Percentiles rank a stretch among this genome's conserved stretches.
Conservation (phyloP, 1,139 yeast genomes). For the Debaryomycetaceae sp. region DNA sequence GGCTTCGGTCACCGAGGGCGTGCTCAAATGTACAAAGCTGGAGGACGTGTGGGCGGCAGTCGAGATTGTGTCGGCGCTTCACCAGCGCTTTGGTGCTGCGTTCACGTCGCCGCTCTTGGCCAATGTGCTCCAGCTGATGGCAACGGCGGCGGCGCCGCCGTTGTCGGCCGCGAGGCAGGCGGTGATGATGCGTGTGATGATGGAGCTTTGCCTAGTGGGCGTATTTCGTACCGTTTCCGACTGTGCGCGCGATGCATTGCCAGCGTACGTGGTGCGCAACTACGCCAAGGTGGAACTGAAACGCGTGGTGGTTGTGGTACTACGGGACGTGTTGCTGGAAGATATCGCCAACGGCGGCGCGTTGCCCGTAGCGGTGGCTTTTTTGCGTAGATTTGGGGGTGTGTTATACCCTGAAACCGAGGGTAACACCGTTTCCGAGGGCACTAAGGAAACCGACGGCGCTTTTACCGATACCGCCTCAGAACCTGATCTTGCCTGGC, state of each 20-base stretch:
- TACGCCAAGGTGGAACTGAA: constrained; percentile 19
- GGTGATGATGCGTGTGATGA: constrained; percentile 48
- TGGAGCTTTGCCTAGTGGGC: constrained; percentile 65
- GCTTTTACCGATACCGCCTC: not conserved
- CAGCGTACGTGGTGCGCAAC: constrained; percentile 18
- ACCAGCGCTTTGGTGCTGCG: constrained; percentile 59
- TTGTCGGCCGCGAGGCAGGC: constrained; percentile 43
- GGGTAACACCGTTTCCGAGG: not conserved
- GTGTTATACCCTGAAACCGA: constrained; percentile 5
- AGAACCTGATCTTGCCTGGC: not conserved
- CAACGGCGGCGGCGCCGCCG: constrained; percentile 24
- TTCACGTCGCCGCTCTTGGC: constrained; percentile 54
- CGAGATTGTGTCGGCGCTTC: constrained; percentile 68
- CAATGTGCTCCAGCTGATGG: constrained; percentile 41
- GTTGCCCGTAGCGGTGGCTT: constrained; percentile 42
- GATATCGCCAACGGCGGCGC: constrained; percentile 47
- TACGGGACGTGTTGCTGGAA: constrained; percentile 52
- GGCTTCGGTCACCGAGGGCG: constrained; percentile 60
- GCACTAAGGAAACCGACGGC: not conserved
- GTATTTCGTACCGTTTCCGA: constrained; percentile 43
- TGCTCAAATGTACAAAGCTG: constrained; percentile 47
- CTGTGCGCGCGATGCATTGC: constrained; percentile 19
- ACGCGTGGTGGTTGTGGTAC: constrained; percentile 43
- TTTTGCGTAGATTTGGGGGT: constrained; percentile 47
- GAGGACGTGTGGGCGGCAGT: constrained; percentile 63